Percentiles rank a stretch among this genome's conserved stretches.
phyloP scores from a whole-genome alignment of 208 protist genomes.

The Leishmania martiniquensis region DNA sequence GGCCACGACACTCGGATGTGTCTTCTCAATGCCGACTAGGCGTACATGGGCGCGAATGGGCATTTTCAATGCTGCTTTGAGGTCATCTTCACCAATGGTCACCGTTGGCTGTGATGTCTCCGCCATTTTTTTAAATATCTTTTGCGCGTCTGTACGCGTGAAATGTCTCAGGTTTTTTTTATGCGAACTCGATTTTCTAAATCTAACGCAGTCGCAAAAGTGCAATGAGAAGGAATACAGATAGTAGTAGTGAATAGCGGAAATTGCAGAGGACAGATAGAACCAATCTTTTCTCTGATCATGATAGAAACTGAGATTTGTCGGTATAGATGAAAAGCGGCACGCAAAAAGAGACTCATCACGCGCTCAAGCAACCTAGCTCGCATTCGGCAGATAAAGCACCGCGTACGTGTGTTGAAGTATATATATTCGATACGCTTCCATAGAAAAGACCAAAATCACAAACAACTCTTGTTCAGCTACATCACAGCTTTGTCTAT shows the following conservation, averaged over 20 bases:
- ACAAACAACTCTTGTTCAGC: not conserved
- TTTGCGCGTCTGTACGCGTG: not conserved
- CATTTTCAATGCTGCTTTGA: constrained; percentile 43
- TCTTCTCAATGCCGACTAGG: constrained; percentile 49
- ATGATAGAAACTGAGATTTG: not conserved
- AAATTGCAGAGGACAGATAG: not conserved
- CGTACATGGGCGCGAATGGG: constrained; percentile 75
- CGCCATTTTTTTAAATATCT: constrained; percentile 14
- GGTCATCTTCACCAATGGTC: constrained; percentile 59
- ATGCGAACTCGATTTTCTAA: not conserved
- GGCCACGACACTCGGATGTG: constrained; percentile 68
- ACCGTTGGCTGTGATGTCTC: constrained; percentile 16
- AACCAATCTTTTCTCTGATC: too few relatives aligned
- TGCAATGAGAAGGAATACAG: not conserved
- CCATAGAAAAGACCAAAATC: not conserved
- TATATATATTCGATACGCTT: not conserved
- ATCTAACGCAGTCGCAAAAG: not conserved
- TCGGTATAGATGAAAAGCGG: too few relatives aligned
- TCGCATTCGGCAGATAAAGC: too few relatives aligned
- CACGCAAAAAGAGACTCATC: too few relatives aligned
- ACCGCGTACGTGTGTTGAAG: too few relatives aligned
- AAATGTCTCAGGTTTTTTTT: not conserved
- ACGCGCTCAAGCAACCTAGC: too few relatives aligned
- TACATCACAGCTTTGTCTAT: not conserved
- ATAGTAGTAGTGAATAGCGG: not conserved